A percentile compares a stretch with the other conserved stretches of the same genome.
Evolutionary conservation across 108 stramenopile species (phyloP).

Genomic region (Nitzschia inconspicua): DNA sequence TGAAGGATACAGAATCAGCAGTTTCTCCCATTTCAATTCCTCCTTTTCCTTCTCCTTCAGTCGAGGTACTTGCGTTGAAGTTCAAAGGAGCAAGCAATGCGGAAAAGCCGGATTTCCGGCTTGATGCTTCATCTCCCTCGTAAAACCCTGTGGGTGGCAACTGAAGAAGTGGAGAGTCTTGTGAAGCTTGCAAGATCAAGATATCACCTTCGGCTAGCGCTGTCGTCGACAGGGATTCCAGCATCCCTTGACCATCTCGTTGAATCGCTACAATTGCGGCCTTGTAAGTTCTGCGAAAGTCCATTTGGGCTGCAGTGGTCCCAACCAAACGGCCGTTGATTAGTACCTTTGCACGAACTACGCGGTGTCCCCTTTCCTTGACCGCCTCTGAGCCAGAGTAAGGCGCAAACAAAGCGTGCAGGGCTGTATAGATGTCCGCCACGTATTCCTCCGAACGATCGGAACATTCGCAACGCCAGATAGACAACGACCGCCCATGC

Average conservation of each 20-base stretch:
- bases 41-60: too few species aligned
- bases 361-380: slow-evolving; percentile 59
- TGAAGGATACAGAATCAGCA: too few species aligned
- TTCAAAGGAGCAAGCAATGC: too few species aligned
- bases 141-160: slow-evolving; percentile 63
- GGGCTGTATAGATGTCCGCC: slow-evolving; percentile 60
- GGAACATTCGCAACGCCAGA: slow-evolving; percentile 76
- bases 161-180: slow-evolving; percentile 67
- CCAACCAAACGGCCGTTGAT: slow-evolving; percentile 52
- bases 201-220: slow-evolving; percentile 58
- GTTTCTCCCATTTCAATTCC: too few species aligned
- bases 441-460: slow-evolving; percentile 40
- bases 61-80: too few species aligned
- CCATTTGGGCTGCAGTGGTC: slow-evolving; percentile 40
- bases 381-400: slow-evolving; percentile 47
- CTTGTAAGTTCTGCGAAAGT: slow-evolving; percentile 63
- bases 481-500: slow-evolving; percentile 54
- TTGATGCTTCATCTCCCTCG: slow-evolving; percentile 5
- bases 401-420: slow-evolving; percentile 42
- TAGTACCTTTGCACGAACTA: slow-evolving; percentile 64
- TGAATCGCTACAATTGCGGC: slow-evolving; percentile 74
- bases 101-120: too few species aligned
- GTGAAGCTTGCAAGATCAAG: slow-evolving; percentile 62
- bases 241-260: slow-evolving; percentile 48
- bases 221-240: slow-evolving; percentile 30